Evolutionary conservation across 2,329 filamentous ascomycete species (phyloP).

Genomic region (Cladophialophora exuberans): DNA sequence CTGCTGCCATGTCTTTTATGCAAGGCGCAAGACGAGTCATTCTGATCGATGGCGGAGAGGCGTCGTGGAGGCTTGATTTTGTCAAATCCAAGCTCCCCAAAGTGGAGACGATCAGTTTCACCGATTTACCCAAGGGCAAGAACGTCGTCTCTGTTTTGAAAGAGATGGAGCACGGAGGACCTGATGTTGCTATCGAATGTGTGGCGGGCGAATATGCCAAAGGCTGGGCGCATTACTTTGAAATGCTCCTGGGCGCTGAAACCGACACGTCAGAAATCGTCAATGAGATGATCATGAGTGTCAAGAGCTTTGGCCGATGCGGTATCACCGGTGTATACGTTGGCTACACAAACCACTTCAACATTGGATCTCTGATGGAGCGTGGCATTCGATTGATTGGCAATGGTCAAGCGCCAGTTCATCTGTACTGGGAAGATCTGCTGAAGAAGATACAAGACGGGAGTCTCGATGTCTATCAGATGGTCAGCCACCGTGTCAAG

Average conservation of each 20-base stretch:
- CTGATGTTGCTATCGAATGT: slow-evolving; percentile 74
- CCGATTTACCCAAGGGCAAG: slow-evolving; percentile 61
- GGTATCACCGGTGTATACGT: slow-evolving; percentile 76
- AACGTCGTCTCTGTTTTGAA: slow-evolving; percentile 74
- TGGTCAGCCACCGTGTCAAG: slow-evolving; percentile 77
- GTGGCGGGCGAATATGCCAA: slow-evolving; percentile 67
- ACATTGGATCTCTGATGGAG: slow-evolving; percentile 83
- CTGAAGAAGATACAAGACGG: slow-evolving; percentile 68
- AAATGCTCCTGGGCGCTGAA: slow-evolving; percentile 68
- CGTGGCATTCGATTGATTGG: slow-evolving; percentile 78
- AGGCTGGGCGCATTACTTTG: slow-evolving; percentile 63
- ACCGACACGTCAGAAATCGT: slow-evolving; percentile 75
- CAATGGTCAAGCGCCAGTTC: slow-evolving; percentile 72
- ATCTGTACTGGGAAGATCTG: slow-evolving; percentile 82
- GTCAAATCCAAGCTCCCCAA: slow-evolving; percentile 67
- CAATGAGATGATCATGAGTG: slow-evolving; percentile 58
- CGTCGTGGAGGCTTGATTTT: slow-evolving; percentile 66
- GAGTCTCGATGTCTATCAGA: slow-evolving; percentile 74
- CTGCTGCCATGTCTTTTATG: slow-evolving; percentile 67
- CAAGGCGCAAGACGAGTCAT: slow-evolving; percentile 77
- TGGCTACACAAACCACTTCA: slow-evolving; percentile 76
- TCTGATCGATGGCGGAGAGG: slow-evolving; percentile 72
- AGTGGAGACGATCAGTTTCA: slow-evolving; percentile 71
- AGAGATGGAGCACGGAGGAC: slow-evolving; percentile 72
- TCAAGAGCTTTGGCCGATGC: slow-evolving; percentile 64